Evolutionary conservation across 495 filamentous ascomycete genomes (phyloP).

Genomic region (Daldinia concentrica): DNA sequence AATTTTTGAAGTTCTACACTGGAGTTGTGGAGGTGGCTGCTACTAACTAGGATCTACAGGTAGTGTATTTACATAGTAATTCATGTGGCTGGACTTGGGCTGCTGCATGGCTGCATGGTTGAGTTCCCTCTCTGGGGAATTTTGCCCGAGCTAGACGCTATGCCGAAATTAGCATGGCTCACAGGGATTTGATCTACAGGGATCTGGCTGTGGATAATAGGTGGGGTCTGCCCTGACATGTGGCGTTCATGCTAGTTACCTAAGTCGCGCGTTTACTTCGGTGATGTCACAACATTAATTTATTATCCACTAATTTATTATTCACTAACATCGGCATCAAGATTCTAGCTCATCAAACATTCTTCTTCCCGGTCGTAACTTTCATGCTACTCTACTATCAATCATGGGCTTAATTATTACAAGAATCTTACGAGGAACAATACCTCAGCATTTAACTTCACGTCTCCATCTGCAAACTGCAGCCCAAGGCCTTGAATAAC

Average conservation of each 20-base stretch:
- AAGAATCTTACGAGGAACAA: background rate
- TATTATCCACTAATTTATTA: conserved; percentile 15
- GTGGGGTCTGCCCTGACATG: conserved; percentile 18
- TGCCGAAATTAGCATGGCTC: background rate
- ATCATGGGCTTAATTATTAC: background rate
- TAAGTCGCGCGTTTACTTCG: too few relatives aligned
- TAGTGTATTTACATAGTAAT: too few relatives aligned
- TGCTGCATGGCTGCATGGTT: background rate
- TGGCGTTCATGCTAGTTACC: conserved; percentile 8
- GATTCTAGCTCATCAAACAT: conserved; percentile 18
- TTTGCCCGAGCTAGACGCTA: conserved; percentile 1
- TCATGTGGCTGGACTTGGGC: background rate
- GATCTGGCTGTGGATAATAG: background rate
- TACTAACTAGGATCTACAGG: too few relatives aligned
- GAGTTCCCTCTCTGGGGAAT: background rate
- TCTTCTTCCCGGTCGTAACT: background rate
- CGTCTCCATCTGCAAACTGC: conserved; percentile 4
- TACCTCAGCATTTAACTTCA: background rate
- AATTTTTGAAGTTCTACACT: too few relatives aligned
- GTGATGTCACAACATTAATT: conserved; percentile 30
- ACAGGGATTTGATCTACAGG: background rate
- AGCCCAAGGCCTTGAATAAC: conserved; percentile 3
- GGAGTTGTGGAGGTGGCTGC: too few relatives aligned
- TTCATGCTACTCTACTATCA: background rate
- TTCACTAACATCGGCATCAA: conserved; percentile 16